Percentiles rank a stretch among this genome's conserved stretches.
phyloP scores from a whole-genome alignment of 345 rosid species.

The Odontarrhena argentea region DNA sequence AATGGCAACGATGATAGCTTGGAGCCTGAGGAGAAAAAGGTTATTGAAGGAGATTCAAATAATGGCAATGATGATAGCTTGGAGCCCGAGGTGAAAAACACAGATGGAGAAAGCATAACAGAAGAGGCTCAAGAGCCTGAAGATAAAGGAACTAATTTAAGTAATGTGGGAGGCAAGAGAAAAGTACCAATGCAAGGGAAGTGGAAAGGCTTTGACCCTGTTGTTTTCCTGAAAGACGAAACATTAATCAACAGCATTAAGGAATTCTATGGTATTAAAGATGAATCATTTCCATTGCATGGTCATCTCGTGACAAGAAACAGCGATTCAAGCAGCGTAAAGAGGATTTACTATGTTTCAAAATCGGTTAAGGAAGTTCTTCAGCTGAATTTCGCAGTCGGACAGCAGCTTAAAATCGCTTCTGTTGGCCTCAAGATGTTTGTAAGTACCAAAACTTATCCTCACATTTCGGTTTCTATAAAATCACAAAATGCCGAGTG shows the following conservation, averaged over 20 bases:
- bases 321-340: constrained; percentile 67
- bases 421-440: constrained; percentile 97
- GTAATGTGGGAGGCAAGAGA: constrained; percentile 58
- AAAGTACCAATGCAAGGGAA: constrained; percentile 90
- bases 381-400: constrained; percentile 75
- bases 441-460: constrained; percentile 56
- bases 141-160: constrained; percentile 50
- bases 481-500: not conserved
- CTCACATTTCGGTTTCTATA: not conserved
- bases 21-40: constrained; percentile 37
- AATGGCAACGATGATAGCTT: constrained; percentile 40
- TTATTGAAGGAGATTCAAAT: constrained; percentile 42
- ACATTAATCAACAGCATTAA: constrained; percentile 61
- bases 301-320: constrained; percentile 89
- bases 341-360: constrained; percentile 90
- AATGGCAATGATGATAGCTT: constrained; percentile 40
- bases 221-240: constrained; percentile 79
- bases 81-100: constrained; percentile 37
- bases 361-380: constrained; percentile 81
- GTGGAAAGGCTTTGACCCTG: constrained; percentile 96
- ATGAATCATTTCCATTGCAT: constrained; percentile 63
- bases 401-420: constrained; percentile 94
- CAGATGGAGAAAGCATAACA: constrained; percentile 39
- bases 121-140: constrained; percentile 39
- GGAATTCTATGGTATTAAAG: constrained; percentile 68